phyloP scores from a whole-genome alignment of 176 grass and related monocot genomes.

The Carex littledalei region DNA sequence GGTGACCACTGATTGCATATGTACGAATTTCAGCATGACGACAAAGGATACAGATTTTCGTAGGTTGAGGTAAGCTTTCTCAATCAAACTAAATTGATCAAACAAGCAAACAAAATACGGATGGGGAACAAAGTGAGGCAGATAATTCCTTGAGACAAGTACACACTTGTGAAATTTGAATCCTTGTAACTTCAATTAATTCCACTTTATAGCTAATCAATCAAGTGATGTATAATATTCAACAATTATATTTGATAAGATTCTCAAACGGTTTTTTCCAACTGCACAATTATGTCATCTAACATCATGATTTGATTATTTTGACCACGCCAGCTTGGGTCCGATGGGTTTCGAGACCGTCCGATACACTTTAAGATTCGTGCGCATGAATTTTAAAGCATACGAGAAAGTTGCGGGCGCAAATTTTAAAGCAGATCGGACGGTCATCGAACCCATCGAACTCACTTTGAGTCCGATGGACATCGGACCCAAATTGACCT shows the following conservation, averaged over 20 bases:
- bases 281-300: neutral
- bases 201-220: neutral
- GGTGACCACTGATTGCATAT: neutral
- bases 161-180: constrained; percentile 4
- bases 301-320: constrained; percentile 7
- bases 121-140: neutral
- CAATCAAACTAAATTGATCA: neutral
- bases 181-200: neutral
- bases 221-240: neutral
- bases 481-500: no score
- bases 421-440: no score
- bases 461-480: no score
- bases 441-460: no score
- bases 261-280: constrained; percentile 4
- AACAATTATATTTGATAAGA: neutral
- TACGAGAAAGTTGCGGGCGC: no score
- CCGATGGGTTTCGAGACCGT: no score
- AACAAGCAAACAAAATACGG: neutral
- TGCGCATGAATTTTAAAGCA: no score
- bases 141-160: constrained; percentile 18
- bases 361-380: no score
- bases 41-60: neutral
- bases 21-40: constrained; percentile 1
- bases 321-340: no score
- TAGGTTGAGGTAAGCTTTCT: constrained; percentile 7